phyloP scores from a whole-genome alignment of 129 eudicot genomes.

The Calendula officinalis region DNA sequence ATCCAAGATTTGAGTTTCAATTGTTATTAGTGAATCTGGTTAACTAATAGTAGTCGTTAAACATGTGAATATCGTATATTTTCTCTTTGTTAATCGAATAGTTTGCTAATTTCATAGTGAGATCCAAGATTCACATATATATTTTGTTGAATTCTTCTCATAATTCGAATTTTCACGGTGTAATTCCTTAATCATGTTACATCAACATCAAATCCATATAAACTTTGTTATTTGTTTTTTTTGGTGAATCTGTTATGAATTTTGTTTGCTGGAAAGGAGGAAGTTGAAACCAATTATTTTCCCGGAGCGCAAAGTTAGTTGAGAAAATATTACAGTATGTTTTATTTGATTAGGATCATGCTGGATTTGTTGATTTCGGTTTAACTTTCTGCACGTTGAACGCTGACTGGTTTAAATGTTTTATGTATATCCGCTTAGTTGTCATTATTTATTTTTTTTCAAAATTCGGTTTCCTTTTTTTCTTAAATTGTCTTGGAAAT shows the following conservation, averaged over 20 bases:
- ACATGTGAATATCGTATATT: background rate
- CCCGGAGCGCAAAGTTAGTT: slow-evolving; percentile 7
- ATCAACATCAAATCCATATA: background rate
- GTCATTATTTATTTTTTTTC: no score
- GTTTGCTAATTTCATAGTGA: background rate
- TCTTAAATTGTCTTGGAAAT: no score
- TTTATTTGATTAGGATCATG: slow-evolving; percentile 20
- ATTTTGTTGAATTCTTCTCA: no score
- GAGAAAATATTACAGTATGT: background rate
- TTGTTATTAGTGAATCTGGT: slow-evolving; percentile 17
- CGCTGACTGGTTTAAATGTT: slow-evolving; percentile 20
- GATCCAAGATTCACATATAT: no score
- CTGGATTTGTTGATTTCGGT: slow-evolving; percentile 21
- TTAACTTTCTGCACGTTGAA: slow-evolving; percentile 8
- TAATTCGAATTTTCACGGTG: background rate
- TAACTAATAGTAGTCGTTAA: background rate
- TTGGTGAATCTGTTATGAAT: slow-evolving; percentile 4
- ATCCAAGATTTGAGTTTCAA: background rate
- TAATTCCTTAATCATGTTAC: background rate
- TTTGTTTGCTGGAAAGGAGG: slow-evolving; percentile 2
- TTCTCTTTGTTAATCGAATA: background rate
- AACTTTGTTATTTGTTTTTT: background rate
- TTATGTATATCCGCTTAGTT: background rate
- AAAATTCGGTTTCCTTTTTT: no score
- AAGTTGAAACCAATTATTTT: slow-evolving; percentile 6